These are phyloP conservation scores for Kodamaea anthophila DNA, from an alignment of 1,139 yeast species.

Conservation along the genomic window DNA sequence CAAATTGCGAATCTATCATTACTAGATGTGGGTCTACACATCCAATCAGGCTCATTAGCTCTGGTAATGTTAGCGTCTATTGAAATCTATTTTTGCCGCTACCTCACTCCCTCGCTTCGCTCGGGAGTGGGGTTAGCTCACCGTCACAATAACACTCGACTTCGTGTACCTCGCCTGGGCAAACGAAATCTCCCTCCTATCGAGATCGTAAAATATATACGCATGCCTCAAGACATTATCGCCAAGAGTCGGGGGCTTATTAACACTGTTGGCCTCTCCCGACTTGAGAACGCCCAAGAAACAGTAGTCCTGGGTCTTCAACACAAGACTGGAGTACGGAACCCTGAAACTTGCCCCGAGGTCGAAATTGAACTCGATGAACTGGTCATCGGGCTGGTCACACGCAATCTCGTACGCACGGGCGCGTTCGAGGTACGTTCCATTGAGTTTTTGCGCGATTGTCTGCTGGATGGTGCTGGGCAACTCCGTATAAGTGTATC, in stretches of 20 bases:
- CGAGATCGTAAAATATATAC: constrained; percentile 18
- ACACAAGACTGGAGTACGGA: constrained; percentile 12
- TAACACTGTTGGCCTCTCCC: constrained; percentile 5
- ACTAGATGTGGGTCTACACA: too few relatives aligned
- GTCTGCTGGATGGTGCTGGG: constrained; percentile 34
- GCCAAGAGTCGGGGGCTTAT: constrained; percentile 15
- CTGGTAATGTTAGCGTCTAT: too few relatives aligned
- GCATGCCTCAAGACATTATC: constrained; percentile 25
- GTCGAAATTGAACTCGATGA: constrained; percentile 12
- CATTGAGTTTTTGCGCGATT: constrained; percentile 22
- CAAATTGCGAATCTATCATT: too few relatives aligned
- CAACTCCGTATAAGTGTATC: constrained; percentile 4
- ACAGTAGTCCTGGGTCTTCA: constrained; percentile 3
- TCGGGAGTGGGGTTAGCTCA: too few relatives aligned
- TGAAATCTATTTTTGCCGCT: too few relatives aligned
- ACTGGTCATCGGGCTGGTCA: constrained; percentile 8
- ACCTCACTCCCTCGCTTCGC: too few relatives aligned
- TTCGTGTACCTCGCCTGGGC: constrained; percentile 10
- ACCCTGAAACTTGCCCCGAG: constrained; percentile 12
- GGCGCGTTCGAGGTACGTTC: constrained; percentile 1
- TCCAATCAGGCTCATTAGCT: too few relatives aligned
- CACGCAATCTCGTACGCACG: constrained; percentile 20
- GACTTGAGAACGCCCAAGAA: constrained; percentile 4
- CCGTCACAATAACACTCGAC: not conserved
- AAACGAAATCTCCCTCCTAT: constrained; percentile 12